Conservation (phyloP, 192 early-diverging fungal genomes). For the Linnemannia schmuckeri region DNA sequence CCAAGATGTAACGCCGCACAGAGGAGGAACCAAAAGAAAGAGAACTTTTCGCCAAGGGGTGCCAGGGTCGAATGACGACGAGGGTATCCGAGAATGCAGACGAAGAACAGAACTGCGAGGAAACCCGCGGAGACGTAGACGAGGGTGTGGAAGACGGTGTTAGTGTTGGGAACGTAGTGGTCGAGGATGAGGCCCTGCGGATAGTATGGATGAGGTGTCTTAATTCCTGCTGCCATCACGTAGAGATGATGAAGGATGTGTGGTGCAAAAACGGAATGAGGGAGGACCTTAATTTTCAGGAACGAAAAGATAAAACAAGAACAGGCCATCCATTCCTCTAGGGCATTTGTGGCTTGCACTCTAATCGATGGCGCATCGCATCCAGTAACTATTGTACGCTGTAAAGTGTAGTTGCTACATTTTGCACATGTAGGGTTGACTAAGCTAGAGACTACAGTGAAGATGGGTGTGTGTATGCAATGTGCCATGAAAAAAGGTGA, state of each 20-base stretch:
- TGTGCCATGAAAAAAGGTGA: not conserved
- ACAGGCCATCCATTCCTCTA: not conserved
- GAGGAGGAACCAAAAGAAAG: slow-evolving; percentile 85
- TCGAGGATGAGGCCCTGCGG: slow-evolving; percentile 27
- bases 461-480: not conserved
- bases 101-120: not conserved
- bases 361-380: not conserved
- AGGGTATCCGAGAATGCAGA: not conserved
- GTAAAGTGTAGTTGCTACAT: not conserved
- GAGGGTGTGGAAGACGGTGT: slow-evolving; percentile 12
- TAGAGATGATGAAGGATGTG: slow-evolving; percentile 4
- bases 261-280: not conserved
- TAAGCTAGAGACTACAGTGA: not conserved
- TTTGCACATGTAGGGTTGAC: not conserved
- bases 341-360: not conserved
- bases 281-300: not conserved
- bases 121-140: slow-evolving; percentile 9
- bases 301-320: not conserved
- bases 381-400: not conserved
- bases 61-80: slow-evolving; percentile 16
- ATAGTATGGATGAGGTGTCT: slow-evolving; percentile 33
- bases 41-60: slow-evolving; percentile 24
- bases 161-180: slow-evolving; percentile 37
- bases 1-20: slow-evolving; percentile 83
- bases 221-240: not conserved